Percentiles rank a stretch among this genome's conserved stretches.
phyloP scores from a whole-genome alignment of 306 rosid species.

The Pyrus pyrifolia region DNA sequence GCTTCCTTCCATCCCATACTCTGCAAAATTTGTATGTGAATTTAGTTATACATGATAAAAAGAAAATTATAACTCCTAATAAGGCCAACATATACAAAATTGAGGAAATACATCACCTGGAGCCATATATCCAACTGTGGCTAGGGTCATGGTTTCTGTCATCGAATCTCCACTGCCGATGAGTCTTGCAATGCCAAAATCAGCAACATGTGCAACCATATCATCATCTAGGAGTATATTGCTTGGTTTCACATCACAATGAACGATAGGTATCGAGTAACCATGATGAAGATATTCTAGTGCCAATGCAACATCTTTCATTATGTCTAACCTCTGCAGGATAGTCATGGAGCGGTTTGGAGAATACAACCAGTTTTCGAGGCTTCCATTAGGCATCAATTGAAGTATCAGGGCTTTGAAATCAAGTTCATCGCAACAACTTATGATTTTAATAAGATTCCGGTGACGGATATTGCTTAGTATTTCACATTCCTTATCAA shows the following conservation, averaged over 20 bases:
- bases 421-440: neutral
- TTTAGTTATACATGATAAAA: neutral
- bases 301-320: neutral
- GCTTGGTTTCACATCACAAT: too few species aligned
- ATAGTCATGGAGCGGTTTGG: neutral
- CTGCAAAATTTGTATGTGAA: neutral
- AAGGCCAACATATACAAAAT: neutral
- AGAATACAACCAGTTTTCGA: neutral
- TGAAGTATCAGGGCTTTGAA: neutral
- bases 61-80: neutral
- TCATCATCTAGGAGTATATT: too few species aligned
- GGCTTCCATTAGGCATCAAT: neutral
- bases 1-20: neutral
- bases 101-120: neutral
- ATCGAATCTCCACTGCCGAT: too few species aligned
- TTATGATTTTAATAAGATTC: neutral
- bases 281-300: neutral
- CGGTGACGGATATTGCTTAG: neutral
- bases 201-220: too few species aligned
- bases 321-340: neutral
- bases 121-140: neutral
- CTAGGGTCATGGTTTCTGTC: too few species aligned
- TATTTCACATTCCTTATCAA: neutral
- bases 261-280: too few species aligned
- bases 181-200: too few species aligned